These are phyloP conservation scores for Helianthus annuus DNA, from an alignment of 129 eudicot genomes.

Conservation along the genomic window HanXRQr2.0-SUNRISE NC_035442.2:178822169-178822668, in stretches of 20 bases:
- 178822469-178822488: too few relatives aligned
- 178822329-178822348: constrained; percentile 50
- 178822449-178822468: too few relatives aligned
- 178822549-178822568: too few relatives aligned
- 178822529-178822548: too few relatives aligned
- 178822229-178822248: constrained; percentile 70
- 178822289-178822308: background rate
- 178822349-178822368: constrained; percentile 57
- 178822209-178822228: constrained; percentile 65
- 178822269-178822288: background rate
- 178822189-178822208: constrained; percentile 91
- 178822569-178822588: too few relatives aligned
- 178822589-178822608: too few relatives aligned
- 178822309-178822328: background rate
- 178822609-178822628: too few relatives aligned
- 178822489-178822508: too few relatives aligned
- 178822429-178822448: constrained; percentile 8
- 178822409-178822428: constrained; percentile 62
- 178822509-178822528: too few relatives aligned
- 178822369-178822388: constrained; percentile 78
- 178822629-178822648: too few relatives aligned
- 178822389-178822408: constrained; percentile 74
- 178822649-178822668: too few relatives aligned
- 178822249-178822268: constrained; percentile 49
- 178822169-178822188: constrained; percentile 76